Conservation (phyloP, 257 asterid species). For the Przewalskia tangutica region DNA sequence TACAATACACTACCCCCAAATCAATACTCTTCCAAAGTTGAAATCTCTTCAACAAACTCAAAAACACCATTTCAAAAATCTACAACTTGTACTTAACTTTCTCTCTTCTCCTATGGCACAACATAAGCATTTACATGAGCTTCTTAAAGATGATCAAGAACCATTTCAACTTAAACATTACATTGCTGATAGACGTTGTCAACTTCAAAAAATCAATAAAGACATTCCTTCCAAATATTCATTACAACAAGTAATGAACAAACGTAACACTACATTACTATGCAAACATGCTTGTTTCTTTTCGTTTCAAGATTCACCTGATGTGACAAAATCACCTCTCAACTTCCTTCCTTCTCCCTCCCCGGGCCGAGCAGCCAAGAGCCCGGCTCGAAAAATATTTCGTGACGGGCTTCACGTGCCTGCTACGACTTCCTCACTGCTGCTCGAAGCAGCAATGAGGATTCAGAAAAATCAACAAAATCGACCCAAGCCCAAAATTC, state of each 20-base stretch:
- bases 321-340: no score
- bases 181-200: slow-evolving; percentile 42
- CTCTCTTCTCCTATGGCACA: slow-evolving; percentile 12
- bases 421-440: slow-evolving; percentile 1
- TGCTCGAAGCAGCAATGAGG: slow-evolving; percentile 77
- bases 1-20: neutral
- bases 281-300: slow-evolving; percentile 52
- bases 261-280: neutral
- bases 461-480: slow-evolving; percentile 52
- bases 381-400: neutral
- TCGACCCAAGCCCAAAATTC: neutral
- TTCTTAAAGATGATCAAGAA: slow-evolving; percentile 68
- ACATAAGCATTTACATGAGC: slow-evolving; percentile 43
- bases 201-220: slow-evolving; percentile 8
- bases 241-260: slow-evolving; percentile 16
- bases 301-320: slow-evolving; percentile 34
- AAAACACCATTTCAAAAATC: neutral
- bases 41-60: slow-evolving; percentile 29
- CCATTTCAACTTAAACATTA: slow-evolving; percentile 58
- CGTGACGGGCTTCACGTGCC: neutral
- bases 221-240: slow-evolving; percentile 10
- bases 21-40: slow-evolving; percentile 6
- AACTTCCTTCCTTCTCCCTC: slow-evolving; percentile 9
- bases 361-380: slow-evolving; percentile 9
- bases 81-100: neutral